Conservation (phyloP, 495 filamentous ascomycete species). For the Pseudoneurospora amorphoporcata region DNA sequence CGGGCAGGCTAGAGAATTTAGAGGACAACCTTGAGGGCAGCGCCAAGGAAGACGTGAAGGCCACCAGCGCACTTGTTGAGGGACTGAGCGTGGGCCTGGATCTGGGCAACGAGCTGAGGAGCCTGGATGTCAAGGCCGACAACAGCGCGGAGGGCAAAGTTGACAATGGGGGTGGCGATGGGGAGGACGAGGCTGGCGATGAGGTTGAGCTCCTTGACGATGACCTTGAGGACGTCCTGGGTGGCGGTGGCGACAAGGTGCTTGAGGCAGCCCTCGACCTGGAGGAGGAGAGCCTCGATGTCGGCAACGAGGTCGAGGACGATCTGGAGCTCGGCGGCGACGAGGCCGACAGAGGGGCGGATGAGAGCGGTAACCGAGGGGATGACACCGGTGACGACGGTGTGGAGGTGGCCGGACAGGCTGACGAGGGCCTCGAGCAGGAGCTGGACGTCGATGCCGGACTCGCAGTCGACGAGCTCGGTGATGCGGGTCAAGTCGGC, state of each 20-base stretch:
- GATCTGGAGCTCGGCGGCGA: constrained; percentile 2
- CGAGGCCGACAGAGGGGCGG: background rate
- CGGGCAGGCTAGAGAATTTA: background rate
- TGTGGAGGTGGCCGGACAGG: constrained; percentile 3
- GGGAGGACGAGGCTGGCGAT: background rate
- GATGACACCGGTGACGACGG: background rate
- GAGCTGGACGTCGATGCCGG: background rate
- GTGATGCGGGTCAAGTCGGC: constrained; percentile 1
- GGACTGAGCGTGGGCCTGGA: background rate
- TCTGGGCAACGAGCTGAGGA: background rate
- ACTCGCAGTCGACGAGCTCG: background rate
- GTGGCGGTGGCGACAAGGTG: background rate
- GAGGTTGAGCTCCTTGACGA: background rate
- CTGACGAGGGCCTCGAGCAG: background rate
- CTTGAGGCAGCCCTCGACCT: constrained; percentile 3
- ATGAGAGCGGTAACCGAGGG: background rate
- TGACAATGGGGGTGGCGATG: background rate
- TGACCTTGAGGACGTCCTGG: background rate
- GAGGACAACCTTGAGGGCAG: background rate
- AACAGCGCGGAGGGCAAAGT: background rate
- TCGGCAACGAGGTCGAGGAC: constrained; percentile 4
- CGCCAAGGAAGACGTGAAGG: background rate
- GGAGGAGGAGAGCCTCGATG: background rate
- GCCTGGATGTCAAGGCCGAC: background rate
- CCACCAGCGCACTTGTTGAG: background rate